These are phyloP conservation scores for Lagenaria siceraria DNA, from an alignment of 306 rosid species.

Conservation along the genomic window DNA sequence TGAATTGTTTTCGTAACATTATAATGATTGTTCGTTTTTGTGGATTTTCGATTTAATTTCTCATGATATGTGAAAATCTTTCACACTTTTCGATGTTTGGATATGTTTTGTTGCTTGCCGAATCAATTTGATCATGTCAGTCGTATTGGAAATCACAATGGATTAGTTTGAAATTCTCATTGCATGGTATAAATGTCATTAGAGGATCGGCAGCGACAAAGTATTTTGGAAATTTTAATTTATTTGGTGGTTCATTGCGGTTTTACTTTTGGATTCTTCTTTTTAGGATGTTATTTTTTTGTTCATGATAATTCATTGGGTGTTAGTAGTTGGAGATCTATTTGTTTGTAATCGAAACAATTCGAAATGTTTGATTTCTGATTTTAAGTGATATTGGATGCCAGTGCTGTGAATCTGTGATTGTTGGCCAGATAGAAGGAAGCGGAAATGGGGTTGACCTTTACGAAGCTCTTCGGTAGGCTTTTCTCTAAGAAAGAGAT, in stretches of 20 bases:
- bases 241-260: background rate
- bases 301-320: background rate
- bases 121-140: background rate
- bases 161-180: background rate
- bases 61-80: background rate
- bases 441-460: slow-evolving; percentile 67
- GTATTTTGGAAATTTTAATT: background rate
- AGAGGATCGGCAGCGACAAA: background rate
- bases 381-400: background rate
- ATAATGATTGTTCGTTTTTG: background rate
- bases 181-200: background rate
- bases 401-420: slow-evolving; percentile 13
- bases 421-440: slow-evolving; percentile 1
- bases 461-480: slow-evolving; percentile 88
- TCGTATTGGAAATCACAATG: background rate
- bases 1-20: background rate
- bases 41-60: background rate
- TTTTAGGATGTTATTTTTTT: background rate
- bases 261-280: background rate
- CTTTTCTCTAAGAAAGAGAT: slow-evolving; percentile 87
- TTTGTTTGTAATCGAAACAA: background rate
- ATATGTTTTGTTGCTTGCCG: background rate
- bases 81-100: background rate
- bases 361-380: background rate
- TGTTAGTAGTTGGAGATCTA: background rate